phyloP scores from a whole-genome alignment of 78 protist species.

The Cavenderia fasciculata region DNA sequence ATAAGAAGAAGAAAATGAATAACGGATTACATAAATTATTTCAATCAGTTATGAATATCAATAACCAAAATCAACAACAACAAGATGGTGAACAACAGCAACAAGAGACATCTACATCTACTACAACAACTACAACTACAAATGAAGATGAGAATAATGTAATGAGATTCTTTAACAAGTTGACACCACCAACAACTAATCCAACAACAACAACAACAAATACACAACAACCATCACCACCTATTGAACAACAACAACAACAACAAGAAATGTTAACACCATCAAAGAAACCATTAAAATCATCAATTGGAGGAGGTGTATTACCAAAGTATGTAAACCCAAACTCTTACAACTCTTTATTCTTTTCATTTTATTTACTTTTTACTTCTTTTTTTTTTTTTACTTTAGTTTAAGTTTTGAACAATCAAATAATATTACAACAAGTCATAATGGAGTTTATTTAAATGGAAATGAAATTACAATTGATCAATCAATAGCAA shows the following conservation, averaged over 20 bases:
- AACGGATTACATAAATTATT: conserved; percentile 10
- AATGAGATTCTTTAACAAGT: conserved; percentile 59
- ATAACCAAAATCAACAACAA: neutral
- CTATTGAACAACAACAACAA: neutral
- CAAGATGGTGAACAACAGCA: neutral
- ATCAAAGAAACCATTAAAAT: neutral
- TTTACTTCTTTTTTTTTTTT: neutral
- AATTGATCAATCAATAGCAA: conserved; percentile 1
- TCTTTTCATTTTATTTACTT: neutral
- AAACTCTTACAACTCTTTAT: too few relatives aligned
- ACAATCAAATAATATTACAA: too few relatives aligned
- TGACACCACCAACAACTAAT: conserved; percentile 18
- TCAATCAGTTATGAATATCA: neutral
- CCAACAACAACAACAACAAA: neutral
- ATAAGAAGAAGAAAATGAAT: too few relatives aligned
- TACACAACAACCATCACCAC: conserved; percentile 11
- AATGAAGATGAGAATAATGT: conserved; percentile 25
- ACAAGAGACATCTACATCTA: neutral
- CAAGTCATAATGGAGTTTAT: conserved; percentile 19
- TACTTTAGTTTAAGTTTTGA: conserved; percentile 1
- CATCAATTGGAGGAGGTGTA: neutral
- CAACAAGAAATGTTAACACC: neutral
- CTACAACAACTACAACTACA: neutral
- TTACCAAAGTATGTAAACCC: conserved; percentile 4
- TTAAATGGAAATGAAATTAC: conserved; percentile 45